Evolutionary conservation across 2,329 filamentous ascomycete species (phyloP).

Genomic region (Talaromyces sp.): DNA sequence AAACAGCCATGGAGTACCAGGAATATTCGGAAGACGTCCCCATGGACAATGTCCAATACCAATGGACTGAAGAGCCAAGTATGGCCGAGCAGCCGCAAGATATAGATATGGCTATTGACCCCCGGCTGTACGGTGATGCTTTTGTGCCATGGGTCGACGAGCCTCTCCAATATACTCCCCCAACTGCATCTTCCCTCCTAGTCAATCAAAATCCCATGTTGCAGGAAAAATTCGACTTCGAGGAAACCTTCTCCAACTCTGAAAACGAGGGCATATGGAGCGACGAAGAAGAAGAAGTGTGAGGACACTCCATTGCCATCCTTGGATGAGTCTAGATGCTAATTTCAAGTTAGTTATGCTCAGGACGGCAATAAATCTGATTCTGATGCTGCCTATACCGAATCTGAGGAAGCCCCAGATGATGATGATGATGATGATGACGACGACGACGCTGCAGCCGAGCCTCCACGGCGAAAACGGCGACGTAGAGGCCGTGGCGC

Average conservation of each 20-base stretch:
- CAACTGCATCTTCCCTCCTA: background rate
- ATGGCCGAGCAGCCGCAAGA: background rate
- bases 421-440: constrained; percentile 8
- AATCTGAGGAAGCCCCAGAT: background rate
- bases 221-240: constrained; percentile 8
- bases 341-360: background rate
- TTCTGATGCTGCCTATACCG: constrained; percentile 11
- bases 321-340: background rate
- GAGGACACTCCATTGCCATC: background rate
- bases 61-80: background rate
- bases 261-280: constrained; percentile 3
- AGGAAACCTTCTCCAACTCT: constrained; percentile 2
- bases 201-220: constrained; percentile 4
- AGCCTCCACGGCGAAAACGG: constrained; percentile 23
- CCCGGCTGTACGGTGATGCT: constrained; percentile 7
- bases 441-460: constrained; percentile 12
- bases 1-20: background rate
- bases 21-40: background rate
- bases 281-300: background rate
- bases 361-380: background rate
- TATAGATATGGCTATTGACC: constrained; percentile 9
- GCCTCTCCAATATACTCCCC: background rate
- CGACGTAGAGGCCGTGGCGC: constrained; percentile 26
- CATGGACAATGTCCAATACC: background rate
- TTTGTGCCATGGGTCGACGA: background rate